Conservation (phyloP, 1,284 basidiomycete species). For the Cryptococcus sp. region DNA sequence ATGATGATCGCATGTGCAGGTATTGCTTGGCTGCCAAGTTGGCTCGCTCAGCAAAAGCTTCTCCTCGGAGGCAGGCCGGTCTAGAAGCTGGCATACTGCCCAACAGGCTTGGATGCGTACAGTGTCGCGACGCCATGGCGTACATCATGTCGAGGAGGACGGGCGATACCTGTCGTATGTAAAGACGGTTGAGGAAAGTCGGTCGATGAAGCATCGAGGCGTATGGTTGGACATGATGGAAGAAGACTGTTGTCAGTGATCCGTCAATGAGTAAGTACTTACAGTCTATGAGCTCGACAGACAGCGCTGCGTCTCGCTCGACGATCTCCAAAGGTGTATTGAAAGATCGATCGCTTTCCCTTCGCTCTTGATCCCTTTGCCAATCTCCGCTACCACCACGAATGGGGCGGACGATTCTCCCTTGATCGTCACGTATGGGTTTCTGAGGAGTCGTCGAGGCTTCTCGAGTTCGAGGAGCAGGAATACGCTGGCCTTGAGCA, state of each 20-base stretch:
- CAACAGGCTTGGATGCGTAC: conserved; percentile 36
- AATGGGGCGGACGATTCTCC: conserved; percentile 1
- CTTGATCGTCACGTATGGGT: background rate
- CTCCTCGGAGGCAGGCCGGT: conserved; percentile 37
- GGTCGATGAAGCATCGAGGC: conserved; percentile 48
- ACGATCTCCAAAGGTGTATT: conserved; percentile 29
- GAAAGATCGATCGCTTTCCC: conserved; percentile 5
- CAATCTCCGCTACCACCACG: background rate
- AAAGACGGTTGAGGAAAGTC: conserved; percentile 49
- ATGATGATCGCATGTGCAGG: conserved; percentile 26
- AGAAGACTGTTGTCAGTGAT: conserved; percentile 38
- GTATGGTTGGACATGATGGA: conserved; percentile 47
- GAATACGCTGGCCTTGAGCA: conserved; percentile 45
- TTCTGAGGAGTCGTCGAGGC: conserved; percentile 16
- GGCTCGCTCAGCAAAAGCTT: conserved; percentile 40
- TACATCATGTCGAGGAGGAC: conserved; percentile 50
- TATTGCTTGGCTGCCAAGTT: conserved; percentile 30
- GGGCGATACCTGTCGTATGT: conserved; percentile 44
- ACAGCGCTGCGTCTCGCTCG: conserved; percentile 31
- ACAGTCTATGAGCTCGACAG: conserved; percentile 35
- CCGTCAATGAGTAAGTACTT: background rate
- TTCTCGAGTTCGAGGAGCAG: conserved; percentile 44
- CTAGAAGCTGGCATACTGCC: conserved; percentile 23
- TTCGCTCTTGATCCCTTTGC: background rate
- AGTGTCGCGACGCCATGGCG: conserved; percentile 45